Evolutionary conservation across 345 rosid genomes (phyloP).

Genomic region (Melastoma malabathricum): DNA sequence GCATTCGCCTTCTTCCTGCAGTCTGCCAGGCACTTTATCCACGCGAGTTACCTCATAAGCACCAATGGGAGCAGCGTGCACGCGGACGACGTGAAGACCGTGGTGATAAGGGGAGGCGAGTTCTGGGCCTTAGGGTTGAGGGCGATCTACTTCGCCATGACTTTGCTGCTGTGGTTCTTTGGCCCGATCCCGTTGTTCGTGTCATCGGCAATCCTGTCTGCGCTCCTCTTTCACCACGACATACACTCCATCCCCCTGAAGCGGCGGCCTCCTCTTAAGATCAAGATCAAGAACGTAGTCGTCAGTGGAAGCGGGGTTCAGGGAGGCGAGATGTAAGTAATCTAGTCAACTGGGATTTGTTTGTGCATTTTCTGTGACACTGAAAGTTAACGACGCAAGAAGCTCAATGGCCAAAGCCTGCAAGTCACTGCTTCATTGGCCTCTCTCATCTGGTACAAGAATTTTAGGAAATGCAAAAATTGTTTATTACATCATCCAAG

Average conservation of each 20-base stretch:
- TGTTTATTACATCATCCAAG: too few relatives aligned
- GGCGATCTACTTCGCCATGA: constrained; percentile 53
- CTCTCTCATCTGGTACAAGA: too few relatives aligned
- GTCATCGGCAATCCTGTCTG: constrained; percentile 32
- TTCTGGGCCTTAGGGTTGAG: constrained; percentile 66
- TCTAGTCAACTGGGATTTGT: too few relatives aligned
- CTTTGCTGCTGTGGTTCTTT: constrained; percentile 60
- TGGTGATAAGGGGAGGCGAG: constrained; percentile 54
- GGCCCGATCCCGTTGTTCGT: constrained; percentile 77
- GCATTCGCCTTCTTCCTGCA: constrained; percentile 67
- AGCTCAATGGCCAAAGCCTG: too few relatives aligned
- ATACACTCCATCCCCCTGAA: constrained; percentile 28
- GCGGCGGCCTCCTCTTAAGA: constrained; percentile 13
- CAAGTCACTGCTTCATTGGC: too few relatives aligned
- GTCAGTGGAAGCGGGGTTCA: neutral
- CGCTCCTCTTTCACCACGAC: constrained; percentile 36
- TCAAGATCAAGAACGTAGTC: neutral
- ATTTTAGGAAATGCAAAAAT: too few relatives aligned
- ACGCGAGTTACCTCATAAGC: constrained; percentile 52
- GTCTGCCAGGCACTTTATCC: constrained; percentile 48
- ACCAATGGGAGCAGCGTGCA: constrained; percentile 30
- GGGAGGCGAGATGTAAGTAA: too few relatives aligned
- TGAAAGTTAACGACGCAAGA: too few relatives aligned
- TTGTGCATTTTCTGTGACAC: too few relatives aligned
- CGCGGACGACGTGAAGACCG: constrained; percentile 20